Evolutionary conservation across 257 asterid species (phyloP).

Genomic region (Petrea volubilis): DNA sequence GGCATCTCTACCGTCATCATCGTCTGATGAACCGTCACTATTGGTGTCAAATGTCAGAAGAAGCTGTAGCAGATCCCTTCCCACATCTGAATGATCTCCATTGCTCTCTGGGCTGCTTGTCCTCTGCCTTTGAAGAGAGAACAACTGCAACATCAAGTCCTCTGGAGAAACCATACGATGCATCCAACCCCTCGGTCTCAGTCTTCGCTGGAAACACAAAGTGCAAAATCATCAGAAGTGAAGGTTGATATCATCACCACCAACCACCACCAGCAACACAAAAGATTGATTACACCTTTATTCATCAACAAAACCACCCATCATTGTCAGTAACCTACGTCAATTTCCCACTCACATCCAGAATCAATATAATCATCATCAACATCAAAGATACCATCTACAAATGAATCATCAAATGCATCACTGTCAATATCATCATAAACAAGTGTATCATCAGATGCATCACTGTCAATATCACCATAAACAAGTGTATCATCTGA

Average conservation of each 20-base stretch:
- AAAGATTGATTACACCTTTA: constrained; percentile 18
- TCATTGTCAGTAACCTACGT: constrained; percentile 24
- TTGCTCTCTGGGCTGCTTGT: constrained; percentile 35
- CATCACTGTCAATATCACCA: constrained; percentile 26
- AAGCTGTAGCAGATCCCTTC: constrained; percentile 47
- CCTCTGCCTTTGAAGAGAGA: constrained; percentile 44
- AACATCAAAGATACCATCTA: constrained; percentile 27
- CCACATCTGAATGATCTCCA: constrained; percentile 36
- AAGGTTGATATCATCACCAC: constrained; percentile 17
- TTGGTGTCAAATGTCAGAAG: constrained; percentile 42
- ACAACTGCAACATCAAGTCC: constrained; percentile 59
- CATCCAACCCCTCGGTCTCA: constrained; percentile 49
- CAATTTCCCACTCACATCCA: constrained; percentile 22
- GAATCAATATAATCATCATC: constrained; percentile 22
- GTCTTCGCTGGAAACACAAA: constrained; percentile 60
- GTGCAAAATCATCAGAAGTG: constrained; percentile 43
- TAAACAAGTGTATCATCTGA: constrained; percentile 17
- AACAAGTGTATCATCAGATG: constrained; percentile 15
- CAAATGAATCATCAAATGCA: constrained; percentile 17
- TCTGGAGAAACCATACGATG: constrained; percentile 45
- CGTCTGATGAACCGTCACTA: constrained; percentile 46
- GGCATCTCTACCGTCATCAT: constrained; percentile 28
- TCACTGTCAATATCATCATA: constrained; percentile 6
- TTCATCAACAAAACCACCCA: constrained; percentile 21
- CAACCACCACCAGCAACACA: constrained; percentile 15